A percentile compares a stretch with the other conserved stretches of the same genome.
Evolutionary conservation across 2,329 filamentous ascomycete species (phyloP).

Genomic region (Diaporthe australafricana): DNA sequence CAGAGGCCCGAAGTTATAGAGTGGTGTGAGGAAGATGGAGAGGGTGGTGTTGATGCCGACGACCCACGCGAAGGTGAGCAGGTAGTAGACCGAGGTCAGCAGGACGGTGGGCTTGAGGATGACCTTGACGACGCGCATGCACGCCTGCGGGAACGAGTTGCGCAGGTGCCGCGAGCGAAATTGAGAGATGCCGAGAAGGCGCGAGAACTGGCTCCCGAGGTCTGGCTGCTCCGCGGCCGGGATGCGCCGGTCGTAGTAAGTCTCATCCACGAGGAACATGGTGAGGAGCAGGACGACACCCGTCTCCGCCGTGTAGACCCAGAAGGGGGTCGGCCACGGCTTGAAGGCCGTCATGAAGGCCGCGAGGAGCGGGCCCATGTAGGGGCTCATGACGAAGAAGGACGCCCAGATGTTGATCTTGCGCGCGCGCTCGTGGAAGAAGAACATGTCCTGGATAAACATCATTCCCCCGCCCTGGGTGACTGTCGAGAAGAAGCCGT

Average conservation of each 20-base stretch:
- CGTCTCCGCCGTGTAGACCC: constrained; percentile 57
- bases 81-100: constrained; percentile 50
- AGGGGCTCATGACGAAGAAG: constrained; percentile 55
- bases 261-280: constrained; percentile 58
- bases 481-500: constrained; percentile 60
- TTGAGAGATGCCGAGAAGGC: constrained; percentile 48
- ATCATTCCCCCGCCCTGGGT: constrained; percentile 59
- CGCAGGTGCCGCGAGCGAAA: constrained; percentile 50
- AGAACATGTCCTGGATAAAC: constrained; percentile 69
- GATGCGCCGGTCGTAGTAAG: constrained; percentile 60
- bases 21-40: constrained; percentile 60
- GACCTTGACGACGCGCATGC: constrained; percentile 51
- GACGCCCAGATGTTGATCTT: constrained; percentile 62
- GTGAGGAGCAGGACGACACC: constrained; percentile 52
- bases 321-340: constrained; percentile 59
- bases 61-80: constrained; percentile 59
- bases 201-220: constrained; percentile 44
- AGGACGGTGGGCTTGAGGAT: constrained; percentile 54
- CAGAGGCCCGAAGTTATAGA: constrained; percentile 62
- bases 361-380: constrained; percentile 56
- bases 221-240: constrained; percentile 49
- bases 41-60: constrained; percentile 69
- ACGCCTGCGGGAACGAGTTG: constrained; percentile 54
- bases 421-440: constrained; percentile 66
- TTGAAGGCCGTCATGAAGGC: constrained; percentile 61